phyloP scores from a whole-genome alignment of 192 early-diverging fungal species.

The Rhizophagus prolifer region DNA sequence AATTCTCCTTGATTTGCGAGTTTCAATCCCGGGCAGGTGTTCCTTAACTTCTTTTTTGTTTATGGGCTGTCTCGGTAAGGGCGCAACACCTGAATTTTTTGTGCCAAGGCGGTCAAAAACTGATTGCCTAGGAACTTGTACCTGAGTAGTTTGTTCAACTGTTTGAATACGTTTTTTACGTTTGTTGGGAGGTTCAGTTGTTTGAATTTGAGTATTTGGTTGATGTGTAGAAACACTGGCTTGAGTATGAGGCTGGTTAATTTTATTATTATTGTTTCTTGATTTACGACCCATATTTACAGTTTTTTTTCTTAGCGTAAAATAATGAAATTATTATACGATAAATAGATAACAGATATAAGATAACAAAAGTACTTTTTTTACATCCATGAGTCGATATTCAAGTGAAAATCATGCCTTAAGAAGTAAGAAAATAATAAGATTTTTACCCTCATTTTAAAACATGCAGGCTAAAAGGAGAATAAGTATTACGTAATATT shows the following conservation, averaged over 20 bases:
- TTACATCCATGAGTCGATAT: no score
- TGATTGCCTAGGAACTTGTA: slow-evolving; percentile 13
- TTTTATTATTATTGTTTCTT: not conserved
- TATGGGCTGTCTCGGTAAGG: not conserved
- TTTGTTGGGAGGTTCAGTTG: not conserved
- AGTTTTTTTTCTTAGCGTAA: no score
- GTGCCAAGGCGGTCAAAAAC: slow-evolving; percentile 26
- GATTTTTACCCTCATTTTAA: no score
- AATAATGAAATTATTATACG: no score
- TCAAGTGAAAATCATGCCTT: no score
- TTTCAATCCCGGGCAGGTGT: not conserved
- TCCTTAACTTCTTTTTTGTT: slow-evolving; percentile 16
- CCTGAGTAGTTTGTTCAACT: not conserved
- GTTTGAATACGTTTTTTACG: slow-evolving; percentile 17
- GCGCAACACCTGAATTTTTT: not conserved
- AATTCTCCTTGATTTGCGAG: not conserved
- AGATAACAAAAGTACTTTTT: no score
- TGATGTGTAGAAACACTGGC: not conserved
- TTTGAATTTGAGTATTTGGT: not conserved
- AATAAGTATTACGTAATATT: no score
- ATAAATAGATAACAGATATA: no score
- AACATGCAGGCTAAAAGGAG: no score
- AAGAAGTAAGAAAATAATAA: no score
- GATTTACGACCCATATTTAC: not conserved
- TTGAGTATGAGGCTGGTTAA: not conserved